Percentiles rank a stretch among this genome's conserved stretches.
These are phyloP conservation scores for Psilocybe subaeruginosa DNA, from an alignment of 768 basidiomycete genomes.

Conservation along the genomic window DNA sequence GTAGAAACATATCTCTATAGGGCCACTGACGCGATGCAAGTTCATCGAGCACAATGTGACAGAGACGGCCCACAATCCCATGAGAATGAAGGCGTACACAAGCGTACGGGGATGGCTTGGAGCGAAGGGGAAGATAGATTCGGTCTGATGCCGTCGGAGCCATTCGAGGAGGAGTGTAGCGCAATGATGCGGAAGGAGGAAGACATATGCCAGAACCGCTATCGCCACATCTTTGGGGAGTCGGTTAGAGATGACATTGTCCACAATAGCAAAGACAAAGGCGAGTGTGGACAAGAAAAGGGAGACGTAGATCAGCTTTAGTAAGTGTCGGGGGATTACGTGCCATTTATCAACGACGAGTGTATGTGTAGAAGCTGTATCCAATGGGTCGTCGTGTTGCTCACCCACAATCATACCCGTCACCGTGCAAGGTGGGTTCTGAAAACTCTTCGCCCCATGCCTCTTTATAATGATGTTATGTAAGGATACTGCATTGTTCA, in stretches of 20 bases:
- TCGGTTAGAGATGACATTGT: neutral
- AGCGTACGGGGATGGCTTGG: neutral
- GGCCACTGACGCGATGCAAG: neutral
- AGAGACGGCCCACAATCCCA: neutral
- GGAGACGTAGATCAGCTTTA: neutral
- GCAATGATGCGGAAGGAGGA: neutral
- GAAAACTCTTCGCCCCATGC: too few relatives aligned
- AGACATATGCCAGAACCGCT: neutral
- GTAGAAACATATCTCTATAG: neutral
- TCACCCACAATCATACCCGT: neutral
- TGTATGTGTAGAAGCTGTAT: neutral
- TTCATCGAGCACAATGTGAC: neutral
- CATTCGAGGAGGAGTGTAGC: neutral
- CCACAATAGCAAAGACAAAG: neutral
- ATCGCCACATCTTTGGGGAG: neutral
- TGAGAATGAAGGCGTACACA: neutral
- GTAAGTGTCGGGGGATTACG: neutral
- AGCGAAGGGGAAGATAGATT: neutral
- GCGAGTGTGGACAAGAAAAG: neutral
- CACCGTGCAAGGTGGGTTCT: too few relatives aligned
- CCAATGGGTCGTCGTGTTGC: neutral
- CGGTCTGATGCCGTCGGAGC: neutral
- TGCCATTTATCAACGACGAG: neutral
- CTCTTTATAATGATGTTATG: too few relatives aligned
- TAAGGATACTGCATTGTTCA: too few relatives aligned